Base-by-base conservation (phyloP, 192 early-diverging fungal genomes). In the Geranomyces variabilis region DNA sequence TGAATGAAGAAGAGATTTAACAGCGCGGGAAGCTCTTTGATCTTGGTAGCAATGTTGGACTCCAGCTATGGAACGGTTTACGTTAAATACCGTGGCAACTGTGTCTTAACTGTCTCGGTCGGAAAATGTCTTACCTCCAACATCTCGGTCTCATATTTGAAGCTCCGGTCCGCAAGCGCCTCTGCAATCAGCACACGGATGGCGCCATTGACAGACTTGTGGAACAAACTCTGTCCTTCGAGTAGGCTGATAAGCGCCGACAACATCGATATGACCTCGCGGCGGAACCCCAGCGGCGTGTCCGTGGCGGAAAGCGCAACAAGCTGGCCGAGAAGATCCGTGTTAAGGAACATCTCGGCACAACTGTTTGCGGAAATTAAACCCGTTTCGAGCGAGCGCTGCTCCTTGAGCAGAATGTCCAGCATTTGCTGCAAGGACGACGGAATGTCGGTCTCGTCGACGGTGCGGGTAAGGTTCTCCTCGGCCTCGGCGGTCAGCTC, bases 301-400 rank as follows among this genome's bases (percentile, higher is more conserved):
- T 97, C 96, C 0, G 70, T 71, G 67, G 92, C 90, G 8, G 92
- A 88, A 55, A 93, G 83, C 45, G 83, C 80, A 45, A 96, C 93
- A 48, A 98, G 83, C 57, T 90, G 82, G 17, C 83, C 84, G n/a
- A 98, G 77, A 31, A 98, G 83, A 64, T 87, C 86, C 68, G 92
- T 93, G 51, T 88, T 91, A 69, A 98, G 81, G 64, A 95, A 91
- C 44, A 91, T 87, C 73, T 97, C 95, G 82, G 94, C 94, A 77
- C 94, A 96, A 0, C 91, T 26, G 63, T 67, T 67, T 41, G 65
- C 26, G 21, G 34, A 49, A 10, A 47, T 65, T 1, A 79, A 75
- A 41, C 81, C 84, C 58, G 90, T 90, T 71, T 93, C 92, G 24
- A 87, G 78, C 47, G 88, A 79, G 2, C 91, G 81, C 62, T 92